These are phyloP conservation scores for Coniella lustricola DNA, from an alignment of 2,329 filamentous ascomycete species.

Conservation along the genomic window DNA sequence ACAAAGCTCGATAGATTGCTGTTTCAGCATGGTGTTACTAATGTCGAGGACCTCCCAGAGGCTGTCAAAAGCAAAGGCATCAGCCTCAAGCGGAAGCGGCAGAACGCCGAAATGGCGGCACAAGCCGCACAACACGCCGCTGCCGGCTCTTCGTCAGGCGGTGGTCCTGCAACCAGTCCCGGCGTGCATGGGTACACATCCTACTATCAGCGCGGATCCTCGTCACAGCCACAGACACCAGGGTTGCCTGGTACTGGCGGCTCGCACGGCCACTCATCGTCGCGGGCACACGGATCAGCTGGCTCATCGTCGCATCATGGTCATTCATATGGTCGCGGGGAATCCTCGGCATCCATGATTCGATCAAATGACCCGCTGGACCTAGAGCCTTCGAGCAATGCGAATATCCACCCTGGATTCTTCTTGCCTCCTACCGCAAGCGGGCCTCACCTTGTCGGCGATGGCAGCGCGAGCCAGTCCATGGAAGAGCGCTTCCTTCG, in stretches of 20 bases:
- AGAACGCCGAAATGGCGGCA: slow-evolving; percentile 48
- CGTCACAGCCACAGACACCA: slow-evolving; percentile 31
- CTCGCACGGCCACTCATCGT: slow-evolving; percentile 28
- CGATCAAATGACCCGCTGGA: slow-evolving; percentile 32
- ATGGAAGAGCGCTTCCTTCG: slow-evolving; percentile 46
- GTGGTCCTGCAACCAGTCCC: slow-evolving; percentile 29
- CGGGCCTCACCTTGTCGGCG: slow-evolving; percentile 35
- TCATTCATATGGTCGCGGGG: slow-evolving; percentile 23
- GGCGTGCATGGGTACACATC: slow-evolving; percentile 23
- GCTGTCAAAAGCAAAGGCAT: slow-evolving; percentile 73
- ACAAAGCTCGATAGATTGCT: slow-evolving; percentile 97
- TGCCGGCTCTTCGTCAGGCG: slow-evolving; percentile 12
- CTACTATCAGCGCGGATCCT: slow-evolving; percentile 28
- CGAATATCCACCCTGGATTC: slow-evolving; percentile 35
- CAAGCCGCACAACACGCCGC: slow-evolving; percentile 17
- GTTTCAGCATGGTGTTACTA: slow-evolving; percentile 78
- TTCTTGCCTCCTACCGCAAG: slow-evolving; percentile 30
- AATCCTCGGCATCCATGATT: slow-evolving; percentile 17
- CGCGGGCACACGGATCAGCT: slow-evolving; percentile 27
- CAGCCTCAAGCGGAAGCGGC: slow-evolving; percentile 63
- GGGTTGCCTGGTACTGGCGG: slow-evolving; percentile 25
- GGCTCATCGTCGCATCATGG: slow-evolving; percentile 28
- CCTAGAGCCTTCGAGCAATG: slow-evolving; percentile 24
- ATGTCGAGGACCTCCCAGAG: slow-evolving; percentile 83
- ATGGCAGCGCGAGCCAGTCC: slow-evolving; percentile 33